phyloP scores from a whole-genome alignment of 2,329 filamentous ascomycete genomes.

The Paracamarosporium sp. region DNA sequence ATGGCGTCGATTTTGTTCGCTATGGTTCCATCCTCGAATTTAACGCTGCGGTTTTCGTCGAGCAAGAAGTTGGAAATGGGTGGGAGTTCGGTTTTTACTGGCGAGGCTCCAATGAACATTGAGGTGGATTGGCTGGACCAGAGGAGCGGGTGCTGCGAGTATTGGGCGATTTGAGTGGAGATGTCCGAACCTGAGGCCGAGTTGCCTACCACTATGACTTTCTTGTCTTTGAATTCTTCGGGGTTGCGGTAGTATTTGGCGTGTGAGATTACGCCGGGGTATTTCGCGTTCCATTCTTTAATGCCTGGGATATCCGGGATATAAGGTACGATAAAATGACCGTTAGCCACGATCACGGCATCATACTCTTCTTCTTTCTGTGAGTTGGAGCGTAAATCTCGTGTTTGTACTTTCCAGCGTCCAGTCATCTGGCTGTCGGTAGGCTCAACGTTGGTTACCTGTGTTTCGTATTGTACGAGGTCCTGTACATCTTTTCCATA shows the following conservation, averaged over 20 bases:
- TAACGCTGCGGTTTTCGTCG: slow-evolving; percentile 65
- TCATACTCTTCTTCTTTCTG: slow-evolving; percentile 60
- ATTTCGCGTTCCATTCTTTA: slow-evolving; percentile 45
- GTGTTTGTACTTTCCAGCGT: slow-evolving; percentile 67
- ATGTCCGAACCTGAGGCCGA: slow-evolving; percentile 87
- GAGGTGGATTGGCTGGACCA: slow-evolving; percentile 30
- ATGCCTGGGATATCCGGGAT: slow-evolving; percentile 52
- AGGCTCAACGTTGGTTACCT: slow-evolving; percentile 67
- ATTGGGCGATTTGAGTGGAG: slow-evolving; percentile 72
- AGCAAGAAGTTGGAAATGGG: slow-evolving; percentile 63
- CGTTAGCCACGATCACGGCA: slow-evolving; percentile 56
- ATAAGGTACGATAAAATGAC: slow-evolving; percentile 56
- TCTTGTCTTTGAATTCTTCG: slow-evolving; percentile 67
- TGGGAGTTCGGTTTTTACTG: slow-evolving; percentile 63
- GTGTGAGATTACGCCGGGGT: slow-evolving; percentile 52
- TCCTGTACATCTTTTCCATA: slow-evolving; percentile 74
- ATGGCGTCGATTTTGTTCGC: slow-evolving; percentile 76
- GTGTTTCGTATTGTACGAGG: slow-evolving; percentile 72
- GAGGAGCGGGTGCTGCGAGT: slow-evolving; percentile 67
- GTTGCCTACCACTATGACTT: slow-evolving; percentile 84
- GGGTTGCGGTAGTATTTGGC: slow-evolving; percentile 81
- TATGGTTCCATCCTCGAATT: slow-evolving; percentile 69
- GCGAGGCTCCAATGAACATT: slow-evolving; percentile 34
- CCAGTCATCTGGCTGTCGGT: slow-evolving; percentile 26
- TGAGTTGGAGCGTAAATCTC: slow-evolving; percentile 55